Evolutionary conservation across 2,329 filamentous ascomycete species (phyloP).

Genomic region (Pseudogymnoascus sp.): DNA sequence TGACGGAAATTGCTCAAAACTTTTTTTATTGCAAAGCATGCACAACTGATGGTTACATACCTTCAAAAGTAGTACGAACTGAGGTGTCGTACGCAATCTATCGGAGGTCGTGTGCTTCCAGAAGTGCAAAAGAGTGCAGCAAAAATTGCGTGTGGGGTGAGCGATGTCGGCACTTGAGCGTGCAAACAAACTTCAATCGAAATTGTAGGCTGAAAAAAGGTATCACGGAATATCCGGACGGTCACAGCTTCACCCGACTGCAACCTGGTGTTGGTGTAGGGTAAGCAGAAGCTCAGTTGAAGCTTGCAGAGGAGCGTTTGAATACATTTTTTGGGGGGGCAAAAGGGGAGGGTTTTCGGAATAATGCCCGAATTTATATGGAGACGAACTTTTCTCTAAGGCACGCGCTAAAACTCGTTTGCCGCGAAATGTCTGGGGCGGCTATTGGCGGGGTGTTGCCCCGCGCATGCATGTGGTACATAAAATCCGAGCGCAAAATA

Average conservation of each 20-base stretch:
- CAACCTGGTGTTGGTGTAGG: slow-evolving; percentile 6
- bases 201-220: slow-evolving; percentile 7
- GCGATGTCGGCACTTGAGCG: neutral
- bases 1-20: slow-evolving; percentile 11
- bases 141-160: slow-evolving; percentile 7
- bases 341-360: slow-evolving; percentile 9
- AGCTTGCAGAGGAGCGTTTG: slow-evolving; percentile 5
- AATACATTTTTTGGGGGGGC: slow-evolving; percentile 1
- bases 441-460: slow-evolving; percentile 8
- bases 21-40: neutral
- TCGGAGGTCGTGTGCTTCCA: slow-evolving; percentile 3
- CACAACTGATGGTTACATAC: neutral
- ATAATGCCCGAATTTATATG: slow-evolving; percentile 4
- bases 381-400: slow-evolving; percentile 7
- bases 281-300: slow-evolving; percentile 2
- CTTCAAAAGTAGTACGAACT: neutral
- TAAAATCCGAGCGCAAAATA: neutral
- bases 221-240: neutral
- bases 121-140: neutral
- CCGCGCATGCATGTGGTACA: slow-evolving; percentile 6
- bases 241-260: slow-evolving; percentile 2
- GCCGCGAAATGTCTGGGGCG: slow-evolving; percentile 5
- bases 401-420: slow-evolving; percentile 6
- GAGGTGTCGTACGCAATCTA: neutral
- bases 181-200: slow-evolving; percentile 3